Base-by-base conservation (phyloP, 2,329 filamentous ascomycete species). In the Sporothrix dimorphospora region DNA sequence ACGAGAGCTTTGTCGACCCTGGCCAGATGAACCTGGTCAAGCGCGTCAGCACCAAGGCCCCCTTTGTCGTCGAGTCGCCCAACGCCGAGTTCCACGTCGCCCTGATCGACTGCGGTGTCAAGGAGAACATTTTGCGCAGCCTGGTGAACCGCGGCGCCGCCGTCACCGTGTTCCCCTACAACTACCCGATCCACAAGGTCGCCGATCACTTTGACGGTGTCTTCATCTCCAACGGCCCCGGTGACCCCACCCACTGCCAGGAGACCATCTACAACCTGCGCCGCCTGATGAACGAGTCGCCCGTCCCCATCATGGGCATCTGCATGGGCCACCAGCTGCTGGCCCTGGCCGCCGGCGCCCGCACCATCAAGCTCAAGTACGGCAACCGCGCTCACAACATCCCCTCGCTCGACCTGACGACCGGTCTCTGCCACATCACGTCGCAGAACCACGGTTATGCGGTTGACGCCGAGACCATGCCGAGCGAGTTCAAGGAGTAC, bases 331-430 rank as follows among this genome's bases (percentile, higher is more conserved):
- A 99, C 84, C 96, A 99, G 87, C 90, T 99, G 70, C 87, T 99
- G 72, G 95, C 94, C 75, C 89, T 98, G 77, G 94, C 96, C 66
- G 88, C 92, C 73, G 96, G 96, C 75, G 96, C 93, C 71, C 88
- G 90, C 78, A 98, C 96, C 74, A 91, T 97, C 84, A 98, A 98
- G 89, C 90, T 99, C 83, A 98, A 98, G 89, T 99, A 98, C 82
- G 96, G 96, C 79, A 99, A 99, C 88, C 92, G 96, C 77, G 96
- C 94, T 21, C 96, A 98, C 87, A 99, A 99, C 87, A 98, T 98
- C 78, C 96, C 96, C 9, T 94, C 94, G 73, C 86, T 98, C 72
- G 95, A 98, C 73, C 86, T 98, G 81, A 97, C 93, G 74, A 98
- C 95, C 49, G 95, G 96, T 72, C 94, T 95, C 82, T 98, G 96